phyloP scores from a whole-genome alignment of 345 rosid genomes.

The Psidium guajava region DNA sequence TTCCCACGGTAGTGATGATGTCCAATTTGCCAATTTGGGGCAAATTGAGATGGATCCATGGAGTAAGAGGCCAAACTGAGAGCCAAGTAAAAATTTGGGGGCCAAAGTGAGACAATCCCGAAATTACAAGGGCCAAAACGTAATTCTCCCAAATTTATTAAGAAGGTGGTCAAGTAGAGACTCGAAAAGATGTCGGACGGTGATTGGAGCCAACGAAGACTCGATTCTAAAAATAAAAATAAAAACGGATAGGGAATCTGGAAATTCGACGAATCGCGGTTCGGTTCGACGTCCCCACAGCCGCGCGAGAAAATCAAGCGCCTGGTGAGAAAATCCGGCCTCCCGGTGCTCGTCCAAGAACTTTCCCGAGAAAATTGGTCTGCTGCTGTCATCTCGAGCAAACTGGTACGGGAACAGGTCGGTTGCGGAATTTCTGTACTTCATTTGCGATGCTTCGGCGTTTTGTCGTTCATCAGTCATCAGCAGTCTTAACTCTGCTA shows the following conservation, averaged over 20 bases:
- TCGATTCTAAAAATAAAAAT: not conserved
- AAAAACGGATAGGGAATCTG: not conserved
- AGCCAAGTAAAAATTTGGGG: not conserved
- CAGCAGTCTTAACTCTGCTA: not conserved
- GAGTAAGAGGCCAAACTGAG: not conserved
- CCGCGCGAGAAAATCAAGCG: not conserved
- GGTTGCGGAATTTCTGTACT: not conserved
- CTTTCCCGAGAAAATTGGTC: not conserved
- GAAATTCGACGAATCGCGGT: not conserved
- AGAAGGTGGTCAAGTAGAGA: not conserved
- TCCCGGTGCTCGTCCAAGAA: not conserved
- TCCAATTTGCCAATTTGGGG: too few species aligned
- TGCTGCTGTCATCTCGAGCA: not conserved
- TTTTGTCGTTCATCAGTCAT: not conserved
- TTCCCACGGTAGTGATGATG: not conserved
- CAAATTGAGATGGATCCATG: not conserved
- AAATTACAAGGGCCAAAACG: not conserved
- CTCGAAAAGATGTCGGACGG: not conserved
- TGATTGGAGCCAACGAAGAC: not conserved
- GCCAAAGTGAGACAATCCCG: not conserved
- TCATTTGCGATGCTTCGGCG: not conserved
- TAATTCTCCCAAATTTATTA: not conserved
- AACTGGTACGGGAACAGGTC: not conserved
- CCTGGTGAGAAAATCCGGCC: not conserved
- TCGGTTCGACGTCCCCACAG: not conserved